A percentile compares a stretch with the other conserved stretches of the same genome.
Conservation (phyloP, 768 basidiomycete genomes). For the Russula griseocarnosa region DNA sequence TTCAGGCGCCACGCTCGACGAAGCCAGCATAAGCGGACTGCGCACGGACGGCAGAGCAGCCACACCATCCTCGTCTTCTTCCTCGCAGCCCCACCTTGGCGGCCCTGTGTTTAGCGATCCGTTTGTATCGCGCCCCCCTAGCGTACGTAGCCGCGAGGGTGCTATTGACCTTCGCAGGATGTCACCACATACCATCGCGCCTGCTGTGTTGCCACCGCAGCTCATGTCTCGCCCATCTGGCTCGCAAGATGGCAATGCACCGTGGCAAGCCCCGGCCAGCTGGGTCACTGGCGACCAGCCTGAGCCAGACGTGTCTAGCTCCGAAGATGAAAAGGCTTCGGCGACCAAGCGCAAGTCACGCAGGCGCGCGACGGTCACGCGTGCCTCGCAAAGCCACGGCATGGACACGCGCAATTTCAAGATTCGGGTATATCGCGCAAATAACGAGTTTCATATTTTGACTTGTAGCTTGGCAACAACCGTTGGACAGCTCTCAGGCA, state of each 20-base stretch:
- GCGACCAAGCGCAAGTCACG: conserved; percentile 29
- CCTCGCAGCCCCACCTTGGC: conserved; percentile 13
- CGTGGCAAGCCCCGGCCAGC: conserved; percentile 71
- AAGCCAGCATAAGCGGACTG: conserved; percentile 34
- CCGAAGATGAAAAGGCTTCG: conserved; percentile 38
- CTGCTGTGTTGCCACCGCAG: conserved; percentile 22
- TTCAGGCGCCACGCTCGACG: conserved; percentile 41
- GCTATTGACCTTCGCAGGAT: conserved; percentile 16
- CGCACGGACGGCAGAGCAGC: conserved; percentile 14
- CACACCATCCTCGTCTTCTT: conserved; percentile 21
- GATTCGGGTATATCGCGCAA: conserved; percentile 74
- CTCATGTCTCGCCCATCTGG: conserved; percentile 18
- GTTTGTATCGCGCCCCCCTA: conserved; percentile 21
- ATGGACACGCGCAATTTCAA: conserved; percentile 37
- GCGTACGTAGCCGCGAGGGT: conserved; percentile 20
- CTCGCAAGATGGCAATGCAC: conserved; percentile 25
- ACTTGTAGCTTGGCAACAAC: conserved; percentile 60
- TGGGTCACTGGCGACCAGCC: conserved; percentile 59
- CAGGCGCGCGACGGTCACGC: conserved; percentile 20
- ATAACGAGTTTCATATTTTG: conserved; percentile 68
- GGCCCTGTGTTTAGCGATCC: conserved; percentile 27
- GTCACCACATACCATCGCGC: conserved; percentile 20
- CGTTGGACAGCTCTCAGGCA: conserved; percentile 60
- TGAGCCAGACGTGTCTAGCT: conserved; percentile 41
- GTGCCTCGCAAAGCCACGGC: conserved; percentile 1